phyloP scores from a whole-genome alignment of 805 yeast species.

The Starmerella powellii region DNA sequence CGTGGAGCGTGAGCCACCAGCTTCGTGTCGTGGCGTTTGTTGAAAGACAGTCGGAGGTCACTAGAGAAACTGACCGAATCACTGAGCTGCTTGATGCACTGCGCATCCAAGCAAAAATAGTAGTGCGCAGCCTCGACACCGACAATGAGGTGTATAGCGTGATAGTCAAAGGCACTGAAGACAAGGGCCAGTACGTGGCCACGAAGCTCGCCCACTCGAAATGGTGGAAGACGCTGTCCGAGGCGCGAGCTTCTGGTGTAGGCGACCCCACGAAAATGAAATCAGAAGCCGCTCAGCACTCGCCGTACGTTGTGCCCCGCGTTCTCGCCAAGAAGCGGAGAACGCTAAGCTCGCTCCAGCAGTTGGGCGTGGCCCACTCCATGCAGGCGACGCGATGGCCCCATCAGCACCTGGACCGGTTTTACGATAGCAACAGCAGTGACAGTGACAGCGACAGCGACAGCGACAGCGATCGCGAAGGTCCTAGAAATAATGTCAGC shows the following conservation, averaged over 20 bases:
- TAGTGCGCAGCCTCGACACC: constrained; percentile 54
- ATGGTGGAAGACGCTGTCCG: constrained; percentile 73
- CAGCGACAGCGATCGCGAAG: constrained; percentile 15
- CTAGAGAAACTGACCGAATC: constrained; percentile 56
- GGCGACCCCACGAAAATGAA: not conserved
- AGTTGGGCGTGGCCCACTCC: constrained; percentile 64
- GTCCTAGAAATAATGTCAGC: not conserved
- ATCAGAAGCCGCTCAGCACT: not conserved
- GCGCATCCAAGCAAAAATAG: constrained; percentile 71
- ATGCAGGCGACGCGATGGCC: constrained; percentile 38
- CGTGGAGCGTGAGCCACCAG: constrained; percentile 69
- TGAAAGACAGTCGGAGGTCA: constrained; percentile 57
- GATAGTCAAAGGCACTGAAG: constrained; percentile 55
- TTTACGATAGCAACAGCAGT: constrained; percentile 22
- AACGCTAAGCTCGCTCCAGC: constrained; percentile 52
- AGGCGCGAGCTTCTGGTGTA: constrained; percentile 39
- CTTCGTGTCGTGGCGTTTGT: constrained; percentile 83
- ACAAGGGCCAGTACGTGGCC: constrained; percentile 38
- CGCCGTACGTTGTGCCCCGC: constrained; percentile 18
- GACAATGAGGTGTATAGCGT: constrained; percentile 58
- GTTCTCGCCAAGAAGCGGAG: constrained; percentile 23
- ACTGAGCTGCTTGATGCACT: constrained; percentile 54
- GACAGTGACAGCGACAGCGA: constrained; percentile 21
- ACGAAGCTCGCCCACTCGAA: constrained; percentile 45
- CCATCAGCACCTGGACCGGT: constrained; percentile 7